Conservation (phyloP, 306 rosid genomes). For the cucumber (Cucumis sativus) region Cucumber_9930_V3 NC_026660.2:25328501-25329000, state of each 20-base stretch:
- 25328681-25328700: conserved; percentile 64
- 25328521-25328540: not conserved
- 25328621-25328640: not conserved
- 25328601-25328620: not conserved
- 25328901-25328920: conserved; percentile 79
- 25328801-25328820: not conserved
- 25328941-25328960: conserved; percentile 84
- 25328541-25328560: not conserved
- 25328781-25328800: conserved; percentile 7
- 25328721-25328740: conserved; percentile 90
- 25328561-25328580: not conserved
- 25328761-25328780: conserved; percentile 14
- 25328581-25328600: not conserved
- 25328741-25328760: conserved; percentile 88
- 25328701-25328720: conserved; percentile 82
- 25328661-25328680: conserved; percentile 9
- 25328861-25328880: conserved; percentile 84
- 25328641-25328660: not conserved
- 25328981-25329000: conserved; percentile 88
- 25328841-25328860: conserved; percentile 66
- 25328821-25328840: conserved; percentile 9
- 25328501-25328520: not conserved
- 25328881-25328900: conserved; percentile 90
- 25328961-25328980: conserved; percentile 86
- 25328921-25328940: conserved; percentile 96